phyloP scores from a whole-genome alignment of 305 asterid genomes.

The Plantago coronopus region DNA sequence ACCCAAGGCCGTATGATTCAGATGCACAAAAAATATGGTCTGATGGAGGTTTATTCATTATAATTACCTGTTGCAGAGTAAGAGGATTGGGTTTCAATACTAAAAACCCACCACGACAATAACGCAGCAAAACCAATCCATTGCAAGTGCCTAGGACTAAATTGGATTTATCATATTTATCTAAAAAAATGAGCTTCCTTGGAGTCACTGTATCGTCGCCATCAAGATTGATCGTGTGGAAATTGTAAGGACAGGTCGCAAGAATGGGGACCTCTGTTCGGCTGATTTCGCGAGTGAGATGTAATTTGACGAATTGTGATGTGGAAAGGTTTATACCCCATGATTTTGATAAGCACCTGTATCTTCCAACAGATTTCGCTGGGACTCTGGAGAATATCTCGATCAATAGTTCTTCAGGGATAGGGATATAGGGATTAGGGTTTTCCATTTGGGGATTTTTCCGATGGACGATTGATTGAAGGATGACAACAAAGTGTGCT shows the following conservation, averaged over 20 bases:
- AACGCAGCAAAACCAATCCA: slow-evolving; percentile 39
- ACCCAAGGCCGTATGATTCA: slow-evolving; percentile 30
- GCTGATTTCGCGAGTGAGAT: slow-evolving; percentile 19
- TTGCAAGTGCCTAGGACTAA: slow-evolving; percentile 42
- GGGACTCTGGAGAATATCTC: slow-evolving; percentile 29
- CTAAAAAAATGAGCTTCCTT: background rate
- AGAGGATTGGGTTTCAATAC: slow-evolving; percentile 31
- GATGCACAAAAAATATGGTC: background rate
- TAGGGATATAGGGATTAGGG: too few species aligned
- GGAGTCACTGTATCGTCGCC: slow-evolving; percentile 11
- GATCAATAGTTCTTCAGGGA: slow-evolving; percentile 27
- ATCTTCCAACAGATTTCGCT: background rate
- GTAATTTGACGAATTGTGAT: slow-evolving; percentile 30
- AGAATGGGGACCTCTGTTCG: slow-evolving; percentile 22
- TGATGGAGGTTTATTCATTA: background rate
- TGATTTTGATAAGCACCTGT: background rate
- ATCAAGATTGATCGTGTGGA: slow-evolving; percentile 15
- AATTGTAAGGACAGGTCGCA: slow-evolving; percentile 10
- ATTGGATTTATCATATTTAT: too few species aligned
- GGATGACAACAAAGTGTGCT: too few species aligned
- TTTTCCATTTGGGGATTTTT: slow-evolving; percentile 5
- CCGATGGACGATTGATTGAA: too few species aligned
- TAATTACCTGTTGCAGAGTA: slow-evolving; percentile 17
- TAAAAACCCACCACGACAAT: background rate
- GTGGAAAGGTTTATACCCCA: slow-evolving; percentile 17